Base-by-base conservation (phyloP, 164 flowering plant genomes). In the Umbilicus rupestris region DNA sequence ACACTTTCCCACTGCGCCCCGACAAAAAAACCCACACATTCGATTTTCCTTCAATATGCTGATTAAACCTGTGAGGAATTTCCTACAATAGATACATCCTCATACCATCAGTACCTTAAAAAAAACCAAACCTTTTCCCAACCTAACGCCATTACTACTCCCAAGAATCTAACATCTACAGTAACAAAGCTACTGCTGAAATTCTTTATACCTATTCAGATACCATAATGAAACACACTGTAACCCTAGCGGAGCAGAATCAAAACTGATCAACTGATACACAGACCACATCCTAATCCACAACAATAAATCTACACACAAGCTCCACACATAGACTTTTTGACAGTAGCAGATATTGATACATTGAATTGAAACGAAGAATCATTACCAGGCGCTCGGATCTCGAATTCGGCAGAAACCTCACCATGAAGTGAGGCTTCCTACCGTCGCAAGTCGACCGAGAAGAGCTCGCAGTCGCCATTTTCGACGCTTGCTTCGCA, bases 1-100 rank as follows among this genome's bases (percentile, higher is more conserved):
- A 87, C 42, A 46, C 44, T 28, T 82, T 68, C 68, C 86, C 86
- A 71, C 90, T 81, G 2, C 87, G 87, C 63, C 86, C 92, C 17
- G 10, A 50, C 57, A 90, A 73, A 7, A 70, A 47, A 64, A 72
- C 82, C 31, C 66, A 75, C 58, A 79, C 81, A 62, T 78, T 70
- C 3, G 70, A 65, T 62, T 71, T 77, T 17, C 83, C 75, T 37
- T 70, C 74, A 77, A 79, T 20, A 59, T 72, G 73, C 24, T 39
- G 70, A 26, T 66, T 22, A 28, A 79, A 79, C n/a, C 46, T 63
- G 15, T 14, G 19, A 2, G 82, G 82, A 58, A 79, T 66, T 72
- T 68, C 72, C 79, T 79, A 79, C 50, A 37, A 58, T 15, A 42
- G 24, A 41, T 12, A 59, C 31, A 12, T 19, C 7, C 24, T 58